Evolutionary conservation across 169 alveolate species (phyloP), one percentile per base, ranked within the genome.

Genomic region (Babesia bigemina): DNA sequence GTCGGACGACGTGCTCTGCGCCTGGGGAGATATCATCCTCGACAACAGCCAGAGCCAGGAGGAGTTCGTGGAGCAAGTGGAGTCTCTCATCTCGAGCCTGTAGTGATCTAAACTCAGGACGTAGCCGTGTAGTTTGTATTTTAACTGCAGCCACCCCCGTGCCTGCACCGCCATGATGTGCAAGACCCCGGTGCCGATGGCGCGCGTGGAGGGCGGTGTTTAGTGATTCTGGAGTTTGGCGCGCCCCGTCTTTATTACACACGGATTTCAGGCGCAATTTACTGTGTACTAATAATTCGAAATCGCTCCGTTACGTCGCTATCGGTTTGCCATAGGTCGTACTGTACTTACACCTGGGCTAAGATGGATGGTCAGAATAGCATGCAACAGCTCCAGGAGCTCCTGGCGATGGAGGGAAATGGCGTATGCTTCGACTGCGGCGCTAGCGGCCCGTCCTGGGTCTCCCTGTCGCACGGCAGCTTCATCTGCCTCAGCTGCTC

Each of bases 401-500:
- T 81, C 9, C 52, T 81, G 16, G 72, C 79, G 57, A 66, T 45
- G n/a, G 75, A 71, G 44, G 74, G 85, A 42, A 88, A 88, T 58
- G 75, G 78, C 59, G 66, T 58, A 39, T 88, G 93, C 53, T 88
- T 88, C 63, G 93, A 88, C 52, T 88, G 93, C 73, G 92, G 96
- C 13, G 79, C 95, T 7, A 75, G 91, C 26, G 96, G 96, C 16
- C 98, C 99, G 12, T 93, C 96, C 66, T 97, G 99, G 99, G 97
- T 97, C 28, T 94, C 98, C 28, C 93, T 97, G n/a, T 94, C 95
- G 50, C 96, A 96, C 85, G 98, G 97, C 22, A 94, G 95, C 63
- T 93, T 95, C 86, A 87, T 97, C 48, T 97, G 99, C 79, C 88
- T 95, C 53, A 93, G 95, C 73, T 97, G 99, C 77, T 93, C 98